phyloP scores from a whole-genome alignment of 2,329 filamentous ascomycete species.

The Stromatinia cepivora region DNA sequence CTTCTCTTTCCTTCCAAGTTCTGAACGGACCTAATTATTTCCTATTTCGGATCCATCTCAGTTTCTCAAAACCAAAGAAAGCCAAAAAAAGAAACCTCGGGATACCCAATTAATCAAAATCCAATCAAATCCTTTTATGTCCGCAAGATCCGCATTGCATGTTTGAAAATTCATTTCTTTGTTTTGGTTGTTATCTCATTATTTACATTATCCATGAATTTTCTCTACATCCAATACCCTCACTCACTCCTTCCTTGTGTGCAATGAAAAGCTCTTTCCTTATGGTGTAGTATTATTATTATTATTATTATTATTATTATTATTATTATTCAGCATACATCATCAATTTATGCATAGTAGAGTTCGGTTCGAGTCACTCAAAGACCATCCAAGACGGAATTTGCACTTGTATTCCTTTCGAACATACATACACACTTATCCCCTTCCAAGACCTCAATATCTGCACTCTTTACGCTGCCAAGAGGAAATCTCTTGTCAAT shows the following conservation, averaged over 20 bases:
- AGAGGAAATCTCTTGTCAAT: conserved; percentile 15
- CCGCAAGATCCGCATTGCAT: conserved; percentile 2
- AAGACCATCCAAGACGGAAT: background rate
- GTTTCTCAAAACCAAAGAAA: background rate
- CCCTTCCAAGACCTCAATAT: conserved; percentile 12
- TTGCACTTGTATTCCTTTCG: background rate
- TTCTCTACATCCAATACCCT: too few relatives aligned
- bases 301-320: background rate
- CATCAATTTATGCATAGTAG: conserved; percentile 8
- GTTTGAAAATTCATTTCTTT: background rate
- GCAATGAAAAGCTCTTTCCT: too few relatives aligned
- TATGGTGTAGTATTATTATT: background rate
- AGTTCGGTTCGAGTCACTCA: background rate
- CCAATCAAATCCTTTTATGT: background rate
- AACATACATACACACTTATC: background rate
- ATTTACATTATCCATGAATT: background rate
- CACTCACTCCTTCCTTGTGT: too few relatives aligned
- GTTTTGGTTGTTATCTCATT: background rate
- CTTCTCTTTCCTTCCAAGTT: background rate
- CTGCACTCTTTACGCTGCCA: conserved; percentile 13
- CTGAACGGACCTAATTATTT: background rate
- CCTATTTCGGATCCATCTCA: background rate
- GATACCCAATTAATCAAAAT: conserved; percentile 10
- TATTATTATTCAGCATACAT: conserved; percentile 6
- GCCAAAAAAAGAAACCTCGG: background rate